Percentiles rank a stretch among this genome's conserved stretches.
Evolutionary conservation across 345 rosid genomes (phyloP).

Genomic region (Turritis glabra): DNA sequence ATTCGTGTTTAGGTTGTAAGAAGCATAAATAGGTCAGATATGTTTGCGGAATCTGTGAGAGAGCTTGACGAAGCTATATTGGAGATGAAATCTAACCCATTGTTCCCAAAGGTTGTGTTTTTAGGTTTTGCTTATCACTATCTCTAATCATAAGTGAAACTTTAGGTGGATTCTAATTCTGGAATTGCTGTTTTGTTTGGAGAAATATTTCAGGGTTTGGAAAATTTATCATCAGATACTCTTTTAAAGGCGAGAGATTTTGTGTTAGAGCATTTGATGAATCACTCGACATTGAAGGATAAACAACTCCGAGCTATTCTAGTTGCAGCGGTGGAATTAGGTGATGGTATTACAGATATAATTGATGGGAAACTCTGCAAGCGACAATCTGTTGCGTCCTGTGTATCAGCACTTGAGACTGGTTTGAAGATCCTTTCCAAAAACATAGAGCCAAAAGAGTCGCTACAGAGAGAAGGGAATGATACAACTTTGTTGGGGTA

Average conservation of each 20-base stretch:
- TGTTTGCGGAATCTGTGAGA: conserved; percentile 49
- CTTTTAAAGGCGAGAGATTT: conserved; percentile 52
- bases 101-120: conserved; percentile 71
- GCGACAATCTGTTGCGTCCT: conserved; percentile 58
- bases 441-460: conserved; percentile 38
- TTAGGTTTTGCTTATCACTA: background rate
- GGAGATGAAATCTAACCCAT: conserved; percentile 54
- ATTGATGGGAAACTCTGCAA: conserved; percentile 45
- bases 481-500: conserved; percentile 41
- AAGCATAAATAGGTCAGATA: conserved; percentile 45
- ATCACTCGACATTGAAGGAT: conserved; percentile 60
- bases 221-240: conserved; percentile 54
- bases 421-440: conserved; percentile 51
- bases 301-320: conserved; percentile 63
- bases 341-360: conserved; percentile 41
- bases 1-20: conserved; percentile 43
- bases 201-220: conserved; percentile 59
- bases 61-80: conserved; percentile 65
- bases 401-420: conserved; percentile 47
- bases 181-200: background rate
- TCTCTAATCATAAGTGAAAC: background rate
- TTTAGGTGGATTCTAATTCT: background rate
- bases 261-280: conserved; percentile 50
- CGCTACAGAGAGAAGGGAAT: conserved; percentile 5
- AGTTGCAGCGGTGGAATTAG: conserved; percentile 50